Conservation (phyloP, 2,329 filamentous ascomycete genomes). For the Pseudocercospora eumusae region DNA sequence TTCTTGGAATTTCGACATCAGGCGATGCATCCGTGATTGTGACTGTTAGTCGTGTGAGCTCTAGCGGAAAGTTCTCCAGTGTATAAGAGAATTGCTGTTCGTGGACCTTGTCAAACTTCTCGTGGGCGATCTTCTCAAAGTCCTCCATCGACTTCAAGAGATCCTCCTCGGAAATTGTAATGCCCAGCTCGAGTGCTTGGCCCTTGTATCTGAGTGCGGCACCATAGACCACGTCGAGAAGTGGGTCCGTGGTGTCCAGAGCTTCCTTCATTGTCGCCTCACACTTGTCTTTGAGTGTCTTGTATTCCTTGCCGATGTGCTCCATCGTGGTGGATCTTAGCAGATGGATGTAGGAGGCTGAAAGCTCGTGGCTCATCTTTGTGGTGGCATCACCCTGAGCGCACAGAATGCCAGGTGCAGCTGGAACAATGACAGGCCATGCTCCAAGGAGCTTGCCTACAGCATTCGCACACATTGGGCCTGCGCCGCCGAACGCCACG, state of each 20-base stretch:
- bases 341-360: conserved; percentile 32
- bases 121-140: conserved; percentile 30
- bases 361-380: conserved; percentile 36
- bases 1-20: conserved; percentile 31
- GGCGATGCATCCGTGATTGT: conserved; percentile 30
- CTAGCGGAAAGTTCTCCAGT: conserved; percentile 33
- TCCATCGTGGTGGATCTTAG: conserved; percentile 31
- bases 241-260: conserved; percentile 22
- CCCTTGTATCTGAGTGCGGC: conserved; percentile 35
- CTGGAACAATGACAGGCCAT: conserved; percentile 35
- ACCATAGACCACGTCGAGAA: conserved; percentile 25
- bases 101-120: conserved; percentile 31
- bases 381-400: conserved; percentile 34
- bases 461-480: conserved; percentile 30
- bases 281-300: conserved; percentile 27
- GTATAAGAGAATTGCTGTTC: conserved; percentile 35
- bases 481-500: conserved; percentile 33
- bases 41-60: conserved; percentile 32
- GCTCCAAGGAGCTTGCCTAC: conserved; percentile 34
- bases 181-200: conserved; percentile 32
- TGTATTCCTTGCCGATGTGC: conserved; percentile 25
- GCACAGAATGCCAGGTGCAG: conserved; percentile 34
- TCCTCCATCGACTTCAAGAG: conserved; percentile 28
- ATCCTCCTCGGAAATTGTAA: conserved; percentile 28
- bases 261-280: conserved; percentile 31